Conservation (phyloP, 805 yeast genomes). For the Yamadazyma nakazawae region DNA sequence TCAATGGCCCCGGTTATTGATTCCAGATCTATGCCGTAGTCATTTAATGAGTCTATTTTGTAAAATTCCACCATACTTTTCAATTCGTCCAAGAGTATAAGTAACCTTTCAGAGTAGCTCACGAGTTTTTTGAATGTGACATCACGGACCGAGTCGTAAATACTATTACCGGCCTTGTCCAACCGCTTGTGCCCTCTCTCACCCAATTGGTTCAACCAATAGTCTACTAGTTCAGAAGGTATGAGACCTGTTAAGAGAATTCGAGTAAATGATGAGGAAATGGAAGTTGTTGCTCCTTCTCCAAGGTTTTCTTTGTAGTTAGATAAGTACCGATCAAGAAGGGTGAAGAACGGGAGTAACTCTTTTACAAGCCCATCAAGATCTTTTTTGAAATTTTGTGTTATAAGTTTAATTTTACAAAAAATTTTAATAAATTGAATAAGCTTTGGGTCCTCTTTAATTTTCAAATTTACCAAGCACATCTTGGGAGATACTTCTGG, state of each 20-base stretch:
- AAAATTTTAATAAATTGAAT: slow-evolving; percentile 4
- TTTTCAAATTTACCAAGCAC: slow-evolving; percentile 2
- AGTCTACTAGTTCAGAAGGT: slow-evolving; percentile 48
- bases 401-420: slow-evolving; percentile 10
- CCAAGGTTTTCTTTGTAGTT: slow-evolving; percentile 28
- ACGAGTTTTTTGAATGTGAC: slow-evolving; percentile 47
- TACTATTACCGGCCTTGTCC: slow-evolving; percentile 45
- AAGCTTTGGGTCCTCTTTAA: slow-evolving; percentile 1
- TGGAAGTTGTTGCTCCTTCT: neutral
- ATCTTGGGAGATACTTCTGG: neutral
- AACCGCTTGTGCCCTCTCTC: slow-evolving; percentile 62
- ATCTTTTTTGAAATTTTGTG: slow-evolving; percentile 16
- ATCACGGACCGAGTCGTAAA: slow-evolving; percentile 50
- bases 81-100: slow-evolving; percentile 44
- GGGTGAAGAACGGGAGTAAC: slow-evolving; percentile 21
- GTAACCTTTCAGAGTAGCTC: slow-evolving; percentile 54
- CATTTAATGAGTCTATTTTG: slow-evolving; percentile 7
- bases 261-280: neutral
- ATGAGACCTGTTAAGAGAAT: slow-evolving; percentile 45
- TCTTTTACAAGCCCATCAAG: slow-evolving; percentile 18
- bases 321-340: slow-evolving; percentile 31
- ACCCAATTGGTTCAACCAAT: slow-evolving; percentile 64
- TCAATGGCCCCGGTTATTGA: slow-evolving; percentile 6
- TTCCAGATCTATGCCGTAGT: slow-evolving; percentile 8
- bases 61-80: slow-evolving; percentile 40